Base-by-base conservation (phyloP, 2,329 filamentous ascomycete genomes). In the Cercospora nicotianae region DNA sequence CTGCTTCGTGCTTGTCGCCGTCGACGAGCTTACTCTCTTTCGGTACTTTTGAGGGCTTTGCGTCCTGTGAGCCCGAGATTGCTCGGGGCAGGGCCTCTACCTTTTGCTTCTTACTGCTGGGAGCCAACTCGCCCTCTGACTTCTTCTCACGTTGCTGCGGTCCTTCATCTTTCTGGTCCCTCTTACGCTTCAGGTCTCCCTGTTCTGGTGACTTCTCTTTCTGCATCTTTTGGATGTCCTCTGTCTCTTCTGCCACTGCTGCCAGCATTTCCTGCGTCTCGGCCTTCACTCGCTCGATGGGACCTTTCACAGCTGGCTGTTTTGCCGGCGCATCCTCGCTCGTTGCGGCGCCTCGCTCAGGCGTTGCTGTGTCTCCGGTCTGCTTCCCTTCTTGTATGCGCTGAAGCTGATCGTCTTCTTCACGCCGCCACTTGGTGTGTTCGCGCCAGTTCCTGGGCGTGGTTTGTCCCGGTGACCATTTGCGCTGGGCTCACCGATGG, bases 321-420 rank as follows among this genome's bases (percentile, higher is more conserved):
- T 75, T 75, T 9, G 64, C 67, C 30, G 69, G 68, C 65, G 69
- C 72, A 60, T 72, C 71, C 16, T 39, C 60, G 12, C 45, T 65
- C 59, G 64, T 68, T 72, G 63, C 63, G 5, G 51, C 31, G 59
- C 72, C 67, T 26, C 62, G 48, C n/a, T 71, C 71, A 18, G 76
- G 69, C 16, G 77, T 74, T 5, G 74, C 74, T 10, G 77, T 67
- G 9, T 75, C 77, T 51, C 75, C 80, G 64, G 78, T 81, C 68
- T 79, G 83, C 75, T 82, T 77, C 72, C 87, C 68, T 83, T 86
- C 77, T 87, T 88, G 77, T 89, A 90, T 45, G 86, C 87, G 51
- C 83, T 85, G 63, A 89, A 77, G 64, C 81, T 87, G 69, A 89
- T 88, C 77, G 88, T 89, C 80, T 88, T 89, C 79, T 86, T 88